Percentiles rank a stretch among this genome's conserved stretches.
Conservation (phyloP, 2,329 filamentous ascomycete species). For the Lasiodiplodia gonubiensis region DNA sequence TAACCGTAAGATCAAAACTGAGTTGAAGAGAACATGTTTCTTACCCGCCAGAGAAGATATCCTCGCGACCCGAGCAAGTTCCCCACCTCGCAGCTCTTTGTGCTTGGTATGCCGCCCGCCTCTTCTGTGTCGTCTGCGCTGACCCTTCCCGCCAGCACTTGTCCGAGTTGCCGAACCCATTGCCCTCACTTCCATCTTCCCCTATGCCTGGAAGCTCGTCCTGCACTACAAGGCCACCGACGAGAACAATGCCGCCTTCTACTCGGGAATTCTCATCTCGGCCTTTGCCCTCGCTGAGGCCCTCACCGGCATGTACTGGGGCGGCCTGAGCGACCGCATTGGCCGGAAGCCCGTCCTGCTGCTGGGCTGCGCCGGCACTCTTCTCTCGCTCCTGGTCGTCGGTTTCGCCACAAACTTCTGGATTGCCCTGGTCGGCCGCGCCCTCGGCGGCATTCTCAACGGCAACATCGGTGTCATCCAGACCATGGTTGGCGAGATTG, state of each 20-base stretch:
- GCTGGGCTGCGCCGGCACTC: slow-evolving; percentile 72
- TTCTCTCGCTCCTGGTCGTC: slow-evolving; percentile 81
- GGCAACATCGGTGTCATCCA: slow-evolving; percentile 89
- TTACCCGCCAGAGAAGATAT: slow-evolving; percentile 62
- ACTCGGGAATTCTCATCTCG: slow-evolving; percentile 81
- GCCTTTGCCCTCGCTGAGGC: slow-evolving; percentile 88
- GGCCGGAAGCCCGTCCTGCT: slow-evolving; percentile 49
- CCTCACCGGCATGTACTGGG: slow-evolving; percentile 73
- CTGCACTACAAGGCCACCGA: slow-evolving; percentile 44
- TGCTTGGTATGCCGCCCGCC: slow-evolving; percentile 69
- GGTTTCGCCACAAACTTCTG: slow-evolving; percentile 84
- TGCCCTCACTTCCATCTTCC: slow-evolving; percentile 91
- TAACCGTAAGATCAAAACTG: slow-evolving; percentile 59
- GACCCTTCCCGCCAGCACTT: slow-evolving; percentile 65
- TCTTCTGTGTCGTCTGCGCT: background rate
- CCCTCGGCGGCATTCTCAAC: slow-evolving; percentile 81
- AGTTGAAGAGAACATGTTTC: slow-evolving; percentile 59
- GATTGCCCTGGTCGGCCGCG: slow-evolving; percentile 77
- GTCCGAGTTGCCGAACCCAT: slow-evolving; percentile 92
- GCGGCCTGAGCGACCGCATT: slow-evolving; percentile 46
- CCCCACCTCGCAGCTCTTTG: slow-evolving; percentile 79
- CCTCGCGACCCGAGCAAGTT: slow-evolving; percentile 74
- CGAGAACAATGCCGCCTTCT: slow-evolving; percentile 71
- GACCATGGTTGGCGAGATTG: slow-evolving; percentile 90
- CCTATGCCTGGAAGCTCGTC: slow-evolving; percentile 63